Conservation (phyloP, 805 yeast species). For the Kuraishia ogatae region DNA sequence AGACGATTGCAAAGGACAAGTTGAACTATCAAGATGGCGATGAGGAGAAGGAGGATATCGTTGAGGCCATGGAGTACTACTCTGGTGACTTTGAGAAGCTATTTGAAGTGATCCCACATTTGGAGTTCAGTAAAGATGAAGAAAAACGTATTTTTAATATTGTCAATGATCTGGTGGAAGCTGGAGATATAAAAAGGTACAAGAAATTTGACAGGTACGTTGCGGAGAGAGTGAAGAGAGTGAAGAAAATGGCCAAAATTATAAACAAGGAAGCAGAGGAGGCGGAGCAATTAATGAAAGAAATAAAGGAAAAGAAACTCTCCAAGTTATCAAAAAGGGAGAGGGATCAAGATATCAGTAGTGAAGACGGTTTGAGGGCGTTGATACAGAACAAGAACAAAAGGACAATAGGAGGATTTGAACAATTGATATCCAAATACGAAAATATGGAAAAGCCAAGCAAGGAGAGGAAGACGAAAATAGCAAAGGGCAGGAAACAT, state of each 20-base stretch:
- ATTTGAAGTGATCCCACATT: slow-evolving; percentile 73
- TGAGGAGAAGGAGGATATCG: slow-evolving; percentile 57
- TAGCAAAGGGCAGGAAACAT: slow-evolving; percentile 2
- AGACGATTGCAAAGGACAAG: slow-evolving; percentile 63
- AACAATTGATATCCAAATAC: slow-evolving; percentile 43
- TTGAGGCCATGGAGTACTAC: slow-evolving; percentile 43
- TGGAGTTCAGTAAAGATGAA: slow-evolving; percentile 50
- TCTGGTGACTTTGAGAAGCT: slow-evolving; percentile 64
- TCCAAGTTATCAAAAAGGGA: slow-evolving; percentile 13
- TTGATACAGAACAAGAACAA: slow-evolving; percentile 41
- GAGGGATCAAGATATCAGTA: slow-evolving; percentile 16
- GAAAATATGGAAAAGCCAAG: slow-evolving; percentile 26
- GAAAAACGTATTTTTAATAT: slow-evolving; percentile 52
- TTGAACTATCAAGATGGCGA: slow-evolving; percentile 49
- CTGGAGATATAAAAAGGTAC: slow-evolving; percentile 24
- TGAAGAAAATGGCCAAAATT: slow-evolving; percentile 37
- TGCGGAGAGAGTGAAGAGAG: slow-evolving; percentile 36
- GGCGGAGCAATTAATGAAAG: slow-evolving; percentile 40
- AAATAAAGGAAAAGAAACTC: slow-evolving; percentile 19
- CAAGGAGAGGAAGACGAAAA: slow-evolving; percentile 14
- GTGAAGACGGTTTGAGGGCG: slow-evolving; percentile 33
- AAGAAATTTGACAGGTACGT: slow-evolving; percentile 41
- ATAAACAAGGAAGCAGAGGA: slow-evolving; percentile 59
- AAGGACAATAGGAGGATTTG: slow-evolving; percentile 23
- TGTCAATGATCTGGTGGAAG: slow-evolving; percentile 35